Evolutionary conservation across 2,329 filamentous ascomycete species (phyloP).

Genomic region (Podosphaera aphanis): DNA sequence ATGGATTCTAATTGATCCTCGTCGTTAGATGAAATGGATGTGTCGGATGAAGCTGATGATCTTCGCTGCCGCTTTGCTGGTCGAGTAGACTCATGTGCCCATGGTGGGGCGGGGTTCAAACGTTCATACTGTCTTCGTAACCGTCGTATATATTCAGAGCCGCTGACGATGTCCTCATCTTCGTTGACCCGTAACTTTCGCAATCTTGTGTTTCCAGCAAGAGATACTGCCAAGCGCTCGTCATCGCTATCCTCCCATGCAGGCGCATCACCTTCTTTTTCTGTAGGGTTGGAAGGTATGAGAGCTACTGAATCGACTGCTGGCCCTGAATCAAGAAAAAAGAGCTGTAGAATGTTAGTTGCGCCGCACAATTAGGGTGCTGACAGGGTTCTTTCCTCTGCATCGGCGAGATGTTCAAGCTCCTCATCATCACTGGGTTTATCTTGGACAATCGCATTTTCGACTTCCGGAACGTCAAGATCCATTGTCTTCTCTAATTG

Average conservation of each 20-base stretch:
- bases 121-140: conserved; percentile 54
- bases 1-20: conserved; percentile 35
- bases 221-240: conserved; percentile 61
- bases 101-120: conserved; percentile 34
- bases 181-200: conserved; percentile 65
- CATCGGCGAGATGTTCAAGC: conserved; percentile 48
- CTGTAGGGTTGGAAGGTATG: conserved; percentile 5
- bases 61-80: conserved; percentile 26
- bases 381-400: conserved; percentile 23
- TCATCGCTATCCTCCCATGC: conserved; percentile 95
- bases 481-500: conserved; percentile 38
- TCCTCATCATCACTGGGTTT: conserved; percentile 14
- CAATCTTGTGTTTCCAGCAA: conserved; percentile 50
- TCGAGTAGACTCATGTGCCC: conserved; percentile 30
- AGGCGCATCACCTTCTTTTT: conserved; percentile 23
- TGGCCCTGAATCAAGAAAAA: conserved; percentile 18
- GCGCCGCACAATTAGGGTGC: neutral
- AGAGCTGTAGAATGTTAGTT: conserved; percentile 12
- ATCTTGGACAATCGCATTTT: conserved; percentile 2
- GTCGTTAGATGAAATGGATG: conserved; percentile 21
- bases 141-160: conserved; percentile 62
- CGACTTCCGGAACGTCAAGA: conserved; percentile 8
- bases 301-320: conserved; percentile 6
- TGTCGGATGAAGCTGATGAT: conserved; percentile 24
- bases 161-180: conserved; percentile 65